Evolutionary conservation across 2,329 filamentous ascomycete genomes (phyloP), one percentile per base, ranked within the genome.

Genomic region (Aspergillus bombycis): DNA sequence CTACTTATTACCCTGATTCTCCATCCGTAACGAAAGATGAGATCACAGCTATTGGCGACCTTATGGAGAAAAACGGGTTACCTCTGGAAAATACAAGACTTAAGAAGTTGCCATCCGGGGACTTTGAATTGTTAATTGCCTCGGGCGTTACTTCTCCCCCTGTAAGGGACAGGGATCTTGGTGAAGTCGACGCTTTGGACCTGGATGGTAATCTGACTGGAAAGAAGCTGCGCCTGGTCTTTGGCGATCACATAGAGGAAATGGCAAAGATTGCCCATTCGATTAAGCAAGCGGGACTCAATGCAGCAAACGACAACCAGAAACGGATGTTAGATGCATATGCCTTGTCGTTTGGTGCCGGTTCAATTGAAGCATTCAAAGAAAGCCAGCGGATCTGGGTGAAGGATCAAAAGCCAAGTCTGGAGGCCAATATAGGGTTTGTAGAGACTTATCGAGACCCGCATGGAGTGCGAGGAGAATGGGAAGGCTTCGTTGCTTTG

Each of bases 361-460:
- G 92, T 43, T 93, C 91, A 28, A 83, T 94, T 56, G 84, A 91
- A 65, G 88, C 88, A 14, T 94, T 91, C 82, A 94, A 94, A 78
- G 87, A 94, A 74, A 89, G 89, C 67, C 92, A 95, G 77, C 85
- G 91, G 67, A 86, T 85, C 71, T 95, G 92, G 92, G 92, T 95
- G 68, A 88, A 89, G 72, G 91, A 96, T 75, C 92, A 93, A 76
- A 89, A 90, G 23, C 92, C 92, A 4, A 88, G 86, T 79, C 87
- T 96, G 38, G 92, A 95, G 78, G 89, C 86, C 52, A 93, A 94
- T 75, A 86, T 94, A 69, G 92, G 92, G 1, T 95, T 95, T 74
- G 90, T 95, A 58, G 92, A 95, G 80, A 93, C 91, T 0, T 95
- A 95, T 76, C 84, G 92, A 70, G 92, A 96, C 73, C 92, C 92